Conservation (phyloP, 371 early-diverging fungal species). For the Lichtheimia ornata region DNA sequence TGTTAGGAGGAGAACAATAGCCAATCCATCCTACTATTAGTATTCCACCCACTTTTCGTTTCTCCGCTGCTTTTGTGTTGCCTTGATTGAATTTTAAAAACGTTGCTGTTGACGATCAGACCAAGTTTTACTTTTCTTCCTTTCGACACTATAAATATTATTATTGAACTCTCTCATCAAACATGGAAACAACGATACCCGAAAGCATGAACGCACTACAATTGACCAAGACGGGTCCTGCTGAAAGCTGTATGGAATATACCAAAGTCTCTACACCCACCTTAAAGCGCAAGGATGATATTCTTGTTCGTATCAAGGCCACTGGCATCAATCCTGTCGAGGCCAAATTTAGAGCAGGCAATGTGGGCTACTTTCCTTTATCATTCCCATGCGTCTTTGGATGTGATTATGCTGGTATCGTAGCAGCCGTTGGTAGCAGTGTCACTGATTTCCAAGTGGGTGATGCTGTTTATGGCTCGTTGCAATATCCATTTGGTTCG, state of each 20-base stretch:
- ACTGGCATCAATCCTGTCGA: slow-evolving; percentile 68
- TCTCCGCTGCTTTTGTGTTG: too few species aligned
- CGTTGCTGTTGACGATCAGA: too few species aligned
- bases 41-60: too few species aligned
- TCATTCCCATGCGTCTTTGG: slow-evolving; percentile 27
- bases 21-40: too few species aligned
- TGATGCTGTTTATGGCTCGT: slow-evolving; percentile 54
- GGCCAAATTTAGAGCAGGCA: slow-evolving; percentile 43
- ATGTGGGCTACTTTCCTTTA: slow-evolving; percentile 8
- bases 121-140: too few species aligned
- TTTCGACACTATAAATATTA: too few species aligned
- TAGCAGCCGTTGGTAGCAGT: slow-evolving; percentile 34
- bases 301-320: slow-evolving; percentile 57
- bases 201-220: slow-evolving; percentile 40
- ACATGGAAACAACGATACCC: slow-evolving; percentile 22
- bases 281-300: slow-evolving; percentile 30
- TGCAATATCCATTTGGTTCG: slow-evolving; percentile 13
- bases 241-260: slow-evolving; percentile 32
- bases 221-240: slow-evolving; percentile 26
- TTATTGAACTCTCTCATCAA: too few species aligned
- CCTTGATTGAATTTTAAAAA: too few species aligned
- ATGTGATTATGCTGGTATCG: slow-evolving; percentile 47
- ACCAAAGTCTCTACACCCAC: slow-evolving; percentile 24
- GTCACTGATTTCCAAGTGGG: slow-evolving; percentile 42
- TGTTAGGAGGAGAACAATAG: too few species aligned